phyloP scores from a whole-genome alignment of 2,329 filamentous ascomycete species.

The Aspergillus sp. region DNA sequence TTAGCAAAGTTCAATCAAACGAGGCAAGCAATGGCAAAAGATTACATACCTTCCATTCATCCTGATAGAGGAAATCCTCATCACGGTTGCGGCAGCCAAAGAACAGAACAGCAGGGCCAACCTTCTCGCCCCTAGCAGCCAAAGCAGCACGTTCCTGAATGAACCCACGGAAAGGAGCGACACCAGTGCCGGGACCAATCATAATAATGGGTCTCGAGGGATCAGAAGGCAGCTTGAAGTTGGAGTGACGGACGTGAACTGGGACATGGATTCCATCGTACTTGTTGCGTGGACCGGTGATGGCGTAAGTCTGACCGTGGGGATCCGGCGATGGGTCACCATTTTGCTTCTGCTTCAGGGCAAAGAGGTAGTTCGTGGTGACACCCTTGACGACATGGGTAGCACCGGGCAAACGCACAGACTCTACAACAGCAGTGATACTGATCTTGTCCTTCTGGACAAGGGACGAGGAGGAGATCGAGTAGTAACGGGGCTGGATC shows the following conservation, averaged over 20 bases:
- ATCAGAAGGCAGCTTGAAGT: conserved; percentile 98
- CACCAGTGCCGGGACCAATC: conserved; percentile 93
- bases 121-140: conserved; percentile 73
- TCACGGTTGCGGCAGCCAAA: conserved; percentile 84
- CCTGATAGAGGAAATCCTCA: conserved; percentile 92
- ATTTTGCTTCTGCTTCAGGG: conserved; percentile 95
- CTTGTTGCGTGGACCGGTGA: conserved; percentile 89
- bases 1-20: conserved; percentile 18
- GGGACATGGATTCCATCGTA: conserved; percentile 95
- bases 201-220: conserved; percentile 92
- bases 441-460: conserved; percentile 95
- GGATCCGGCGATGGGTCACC: conserved; percentile 77
- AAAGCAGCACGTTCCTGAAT: conserved; percentile 88
- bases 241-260: conserved; percentile 94
- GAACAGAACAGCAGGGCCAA: conserved; percentile 88
- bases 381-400: conserved; percentile 85
- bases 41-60: conserved; percentile 82
- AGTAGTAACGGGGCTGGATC: conserved; percentile 97
- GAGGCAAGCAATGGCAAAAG: neutral
- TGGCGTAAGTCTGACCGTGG: conserved; percentile 81
- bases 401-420: conserved; percentile 72
- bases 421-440: conserved; percentile 92
- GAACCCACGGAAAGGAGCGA: conserved; percentile 93
- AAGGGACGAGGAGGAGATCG: conserved; percentile 93
- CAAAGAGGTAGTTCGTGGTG: conserved; percentile 92